Conservation (phyloP, 352 stramenopile species). For the Globisporangium camurandrum region DNA sequence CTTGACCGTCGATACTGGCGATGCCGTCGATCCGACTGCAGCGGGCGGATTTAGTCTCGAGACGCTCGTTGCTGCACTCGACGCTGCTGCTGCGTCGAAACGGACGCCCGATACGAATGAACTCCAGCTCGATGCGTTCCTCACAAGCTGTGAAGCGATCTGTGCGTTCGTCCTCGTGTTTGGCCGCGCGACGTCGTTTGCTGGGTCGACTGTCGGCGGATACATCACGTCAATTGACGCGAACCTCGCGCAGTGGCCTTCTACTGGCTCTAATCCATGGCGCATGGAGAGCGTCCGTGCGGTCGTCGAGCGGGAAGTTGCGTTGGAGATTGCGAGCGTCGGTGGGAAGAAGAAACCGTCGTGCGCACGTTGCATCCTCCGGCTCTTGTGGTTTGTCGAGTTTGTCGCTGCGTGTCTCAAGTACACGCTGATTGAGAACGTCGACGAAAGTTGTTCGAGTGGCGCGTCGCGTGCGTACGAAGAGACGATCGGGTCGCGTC, state of each 20-base stretch:
- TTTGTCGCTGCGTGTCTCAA: constrained; percentile 73
- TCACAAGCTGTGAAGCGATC: constrained; percentile 49
- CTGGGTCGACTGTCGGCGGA: constrained; percentile 57
- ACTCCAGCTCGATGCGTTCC: constrained; percentile 41
- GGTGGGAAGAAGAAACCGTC: constrained; percentile 83
- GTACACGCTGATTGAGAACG: constrained; percentile 59
- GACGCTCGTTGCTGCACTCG: constrained; percentile 37
- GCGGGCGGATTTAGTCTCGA: constrained; percentile 32
- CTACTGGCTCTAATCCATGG: too few relatives aligned
- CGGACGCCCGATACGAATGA: constrained; percentile 23
- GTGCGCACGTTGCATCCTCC: constrained; percentile 59
- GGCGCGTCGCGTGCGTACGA: constrained; percentile 76
- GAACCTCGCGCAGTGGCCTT: constrained; percentile 54
- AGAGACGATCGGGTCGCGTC: constrained; percentile 69
- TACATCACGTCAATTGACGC: constrained; percentile 68
- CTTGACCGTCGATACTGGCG: constrained; percentile 45
- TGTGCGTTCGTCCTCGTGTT: constrained; percentile 73
- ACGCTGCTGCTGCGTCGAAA: constrained; percentile 20
- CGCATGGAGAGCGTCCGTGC: constrained; percentile 43
- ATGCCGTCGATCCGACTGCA: constrained; percentile 32
- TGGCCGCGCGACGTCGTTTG: constrained; percentile 73
- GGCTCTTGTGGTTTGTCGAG: constrained; percentile 77
- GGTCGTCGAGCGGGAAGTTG: constrained; percentile 60
- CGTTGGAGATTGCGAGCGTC: constrained; percentile 39
- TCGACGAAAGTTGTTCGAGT: constrained; percentile 52